Evolutionary conservation across 257 asterid genomes (phyloP).

Genomic region (Gentiana dahurica): DNA sequence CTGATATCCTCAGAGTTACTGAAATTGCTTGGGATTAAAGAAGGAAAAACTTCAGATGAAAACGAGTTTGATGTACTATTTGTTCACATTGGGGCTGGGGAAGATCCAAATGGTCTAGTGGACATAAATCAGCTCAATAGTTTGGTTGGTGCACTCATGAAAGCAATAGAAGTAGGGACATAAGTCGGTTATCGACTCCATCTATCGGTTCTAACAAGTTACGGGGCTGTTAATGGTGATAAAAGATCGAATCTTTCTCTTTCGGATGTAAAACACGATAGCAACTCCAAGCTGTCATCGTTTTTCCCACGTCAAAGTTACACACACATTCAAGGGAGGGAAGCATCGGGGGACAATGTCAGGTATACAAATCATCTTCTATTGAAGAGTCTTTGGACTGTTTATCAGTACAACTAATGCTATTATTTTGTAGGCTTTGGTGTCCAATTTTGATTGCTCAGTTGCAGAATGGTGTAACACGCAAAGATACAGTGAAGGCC

Average conservation of each 20-base stretch:
- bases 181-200: conserved; percentile 57
- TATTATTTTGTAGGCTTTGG: conserved; percentile 32
- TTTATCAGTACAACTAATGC: conserved; percentile 9
- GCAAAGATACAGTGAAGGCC: conserved; percentile 57
- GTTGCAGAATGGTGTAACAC: conserved; percentile 83
- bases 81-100: conserved; percentile 47
- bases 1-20: conserved; percentile 40
- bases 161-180: conserved; percentile 31
- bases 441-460: conserved; percentile 82
- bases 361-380: conserved; percentile 33
- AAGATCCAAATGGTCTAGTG: conserved; percentile 23
- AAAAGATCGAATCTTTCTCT: conserved; percentile 27
- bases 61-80: conserved; percentile 52
- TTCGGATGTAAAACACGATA: conserved; percentile 17
- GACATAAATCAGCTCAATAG: conserved; percentile 37
- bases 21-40: conserved; percentile 67
- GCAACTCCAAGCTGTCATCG: conserved; percentile 27
- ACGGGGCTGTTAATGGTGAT: conserved; percentile 38
- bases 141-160: conserved; percentile 44
- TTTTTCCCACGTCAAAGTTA: conserved; percentile 73
- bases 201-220: conserved; percentile 64
- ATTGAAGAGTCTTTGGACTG: neutral
- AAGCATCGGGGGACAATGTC: conserved; percentile 39
- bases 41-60: conserved; percentile 38
- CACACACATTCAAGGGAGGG: conserved; percentile 45